A percentile compares a stretch with the other conserved stretches of the same genome.
phyloP scores from a whole-genome alignment of 2,329 filamentous ascomycete genomes.

The Biscogniauxia mediterranea region DNA sequence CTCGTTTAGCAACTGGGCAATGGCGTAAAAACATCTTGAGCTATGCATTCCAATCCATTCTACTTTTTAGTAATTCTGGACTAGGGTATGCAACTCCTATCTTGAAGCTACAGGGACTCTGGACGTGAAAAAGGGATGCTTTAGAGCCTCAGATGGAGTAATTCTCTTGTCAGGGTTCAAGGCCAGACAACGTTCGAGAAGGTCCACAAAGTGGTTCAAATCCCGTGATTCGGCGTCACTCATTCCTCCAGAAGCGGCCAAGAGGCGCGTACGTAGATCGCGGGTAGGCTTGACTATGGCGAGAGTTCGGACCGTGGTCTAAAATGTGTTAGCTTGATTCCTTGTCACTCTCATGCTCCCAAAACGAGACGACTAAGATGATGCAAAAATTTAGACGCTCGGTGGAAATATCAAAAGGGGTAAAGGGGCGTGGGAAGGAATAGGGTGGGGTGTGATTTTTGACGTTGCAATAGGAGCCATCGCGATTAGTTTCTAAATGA shows the following conservation, averaged over 20 bases:
- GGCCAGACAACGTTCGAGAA: slow-evolving; percentile 83
- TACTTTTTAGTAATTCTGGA: neutral
- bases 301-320: slow-evolving; percentile 68
- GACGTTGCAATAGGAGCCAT: neutral
- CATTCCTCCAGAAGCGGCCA: slow-evolving; percentile 72
- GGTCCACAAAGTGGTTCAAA: slow-evolving; percentile 77
- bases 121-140: slow-evolving; percentile 78
- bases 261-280: slow-evolving; percentile 78
- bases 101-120: slow-evolving; percentile 30
- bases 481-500: neutral
- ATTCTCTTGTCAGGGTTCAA: slow-evolving; percentile 92
- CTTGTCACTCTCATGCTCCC: neutral
- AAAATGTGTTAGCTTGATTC: slow-evolving; percentile 15
- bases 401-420: neutral
- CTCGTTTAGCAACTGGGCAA: slow-evolving; percentile 4
- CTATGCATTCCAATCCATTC: neutral
- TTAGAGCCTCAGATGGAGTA: slow-evolving; percentile 80
- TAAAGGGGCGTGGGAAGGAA: neutral
- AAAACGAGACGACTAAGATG: neutral
- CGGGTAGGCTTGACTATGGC: slow-evolving; percentile 72
- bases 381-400: neutral
- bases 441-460: neutral
- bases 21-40: neutral
- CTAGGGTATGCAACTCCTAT: slow-evolving; percentile 9
- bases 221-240: slow-evolving; percentile 73